Percentiles rank a stretch among this genome's conserved stretches.
Conservation (phyloP, 176 grass and related monocot species). For the Oryza officinalis region DNA sequence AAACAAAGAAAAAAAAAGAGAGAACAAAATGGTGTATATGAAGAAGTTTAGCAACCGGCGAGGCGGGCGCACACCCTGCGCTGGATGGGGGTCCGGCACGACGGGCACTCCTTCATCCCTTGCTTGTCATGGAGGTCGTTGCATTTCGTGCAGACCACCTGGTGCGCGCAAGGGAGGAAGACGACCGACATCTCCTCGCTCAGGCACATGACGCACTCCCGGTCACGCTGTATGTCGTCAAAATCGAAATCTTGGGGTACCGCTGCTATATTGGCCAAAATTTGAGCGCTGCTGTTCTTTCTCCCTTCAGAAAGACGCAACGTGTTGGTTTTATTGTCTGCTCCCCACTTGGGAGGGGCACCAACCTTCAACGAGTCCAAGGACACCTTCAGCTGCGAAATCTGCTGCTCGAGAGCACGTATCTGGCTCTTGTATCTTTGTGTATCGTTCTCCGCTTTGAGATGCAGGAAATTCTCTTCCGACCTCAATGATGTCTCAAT, state of each 20-base stretch:
- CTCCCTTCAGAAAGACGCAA: conserved; percentile 63
- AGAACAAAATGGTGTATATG: conserved; percentile 41
- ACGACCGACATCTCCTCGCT: conserved; percentile 91
- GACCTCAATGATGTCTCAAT: conserved; percentile 74
- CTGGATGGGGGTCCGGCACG: conserved; percentile 80
- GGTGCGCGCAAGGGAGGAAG: conserved; percentile 85
- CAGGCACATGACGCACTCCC: conserved; percentile 95
- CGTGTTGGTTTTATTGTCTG: conserved; percentile 52
- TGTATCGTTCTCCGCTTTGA: conserved; percentile 75
- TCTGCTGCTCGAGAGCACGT: conserved; percentile 72
- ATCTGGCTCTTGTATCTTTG: conserved; percentile 74
- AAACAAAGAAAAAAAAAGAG: conserved; percentile 1
- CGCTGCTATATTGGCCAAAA: conserved; percentile 30
- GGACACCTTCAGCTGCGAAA: conserved; percentile 52
- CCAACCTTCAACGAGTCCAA: conserved; percentile 49
- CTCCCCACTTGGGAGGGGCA: conserved; percentile 62
- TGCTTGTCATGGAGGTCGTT: conserved; percentile 85
- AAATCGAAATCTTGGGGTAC: conserved; percentile 38
- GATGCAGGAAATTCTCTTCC: conserved; percentile 66
- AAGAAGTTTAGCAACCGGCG: conserved; percentile 46
- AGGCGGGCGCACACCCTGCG: conserved; percentile 64
- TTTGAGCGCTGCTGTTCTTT: conserved; percentile 43
- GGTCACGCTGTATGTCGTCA: conserved; percentile 78
- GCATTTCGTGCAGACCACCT: conserved; percentile 83
- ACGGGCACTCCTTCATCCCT: conserved; percentile 94